Evolutionary conservation across 768 basidiomycete genomes (phyloP).

Genomic region (Tephrocybe sp.): DNA sequence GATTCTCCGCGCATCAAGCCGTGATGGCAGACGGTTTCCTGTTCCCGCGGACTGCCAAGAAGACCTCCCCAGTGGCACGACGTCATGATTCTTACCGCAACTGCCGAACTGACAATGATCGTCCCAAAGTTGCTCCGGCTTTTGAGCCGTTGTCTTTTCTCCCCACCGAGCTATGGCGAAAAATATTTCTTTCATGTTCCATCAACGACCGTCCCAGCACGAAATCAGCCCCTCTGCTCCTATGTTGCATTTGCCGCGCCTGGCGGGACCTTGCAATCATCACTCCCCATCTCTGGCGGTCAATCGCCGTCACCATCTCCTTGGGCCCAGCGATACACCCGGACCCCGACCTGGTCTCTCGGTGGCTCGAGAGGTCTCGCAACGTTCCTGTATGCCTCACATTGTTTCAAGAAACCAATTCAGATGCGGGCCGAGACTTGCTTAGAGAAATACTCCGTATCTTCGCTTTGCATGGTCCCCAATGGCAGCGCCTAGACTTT

Average conservation of each 20-base stretch:
- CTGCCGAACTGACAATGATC: not conserved
- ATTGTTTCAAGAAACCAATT: conserved; percentile 33
- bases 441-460: conserved; percentile 29
- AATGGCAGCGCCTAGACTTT: conserved; percentile 32
- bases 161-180: conserved; percentile 29
- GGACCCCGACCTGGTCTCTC: conserved; percentile 23
- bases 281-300: conserved; percentile 41
- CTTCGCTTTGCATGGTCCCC: conserved; percentile 28
- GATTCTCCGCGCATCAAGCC: not conserved
- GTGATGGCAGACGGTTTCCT: conserved; percentile 1
- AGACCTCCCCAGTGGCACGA: not conserved
- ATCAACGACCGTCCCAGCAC: conserved; percentile 5
- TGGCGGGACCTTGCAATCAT: conserved; percentile 42
- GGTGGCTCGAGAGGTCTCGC: conserved; percentile 35
- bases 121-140: not conserved
- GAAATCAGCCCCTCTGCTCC: conserved; percentile 29
- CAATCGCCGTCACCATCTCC: conserved; percentile 30
- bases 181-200: conserved; percentile 29
- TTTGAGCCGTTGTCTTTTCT: conserved; percentile 13
- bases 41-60: conserved; percentile 1
- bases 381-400: conserved; percentile 30
- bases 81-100: conserved; percentile 4
- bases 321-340: conserved; percentile 27
- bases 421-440: conserved; percentile 25
- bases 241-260: conserved; percentile 40